phyloP scores from a whole-genome alignment of 2,329 filamentous ascomycete species.

The Beauveria medogensis region DNA sequence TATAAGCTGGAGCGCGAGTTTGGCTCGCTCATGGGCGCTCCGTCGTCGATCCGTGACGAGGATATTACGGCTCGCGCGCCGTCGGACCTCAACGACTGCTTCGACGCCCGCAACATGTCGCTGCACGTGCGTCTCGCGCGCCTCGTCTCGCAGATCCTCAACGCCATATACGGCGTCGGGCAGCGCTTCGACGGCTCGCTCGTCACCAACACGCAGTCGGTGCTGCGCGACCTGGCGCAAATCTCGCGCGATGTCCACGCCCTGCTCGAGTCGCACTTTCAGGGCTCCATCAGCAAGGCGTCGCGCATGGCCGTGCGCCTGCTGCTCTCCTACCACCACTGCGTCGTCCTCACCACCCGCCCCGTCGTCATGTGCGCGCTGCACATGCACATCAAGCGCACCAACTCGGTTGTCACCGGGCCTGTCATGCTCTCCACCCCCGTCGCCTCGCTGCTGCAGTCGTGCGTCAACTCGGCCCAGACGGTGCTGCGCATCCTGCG shows the following conservation, averaged over 20 bases:
- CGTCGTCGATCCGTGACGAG: slow-evolving; percentile 21
- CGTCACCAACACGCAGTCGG: slow-evolving; percentile 21
- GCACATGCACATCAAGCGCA: slow-evolving; percentile 23
- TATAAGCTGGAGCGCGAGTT: slow-evolving; percentile 24
- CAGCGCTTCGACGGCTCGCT: slow-evolving; percentile 22
- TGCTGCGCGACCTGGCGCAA: slow-evolving; percentile 19
- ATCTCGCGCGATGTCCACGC: slow-evolving; percentile 20
- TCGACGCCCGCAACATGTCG: slow-evolving; percentile 18
- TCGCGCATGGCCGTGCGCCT: slow-evolving; percentile 20
- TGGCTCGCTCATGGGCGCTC: slow-evolving; percentile 20
- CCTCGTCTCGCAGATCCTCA: slow-evolving; percentile 15
- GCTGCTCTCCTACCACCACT: slow-evolving; percentile 21
- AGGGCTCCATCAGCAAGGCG: slow-evolving; percentile 22
- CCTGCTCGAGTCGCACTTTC: slow-evolving; percentile 21
- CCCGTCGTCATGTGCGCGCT: slow-evolving; percentile 26
- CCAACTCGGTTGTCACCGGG: slow-evolving; percentile 13
- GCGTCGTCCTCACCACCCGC: slow-evolving; percentile 22
- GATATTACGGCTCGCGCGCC: slow-evolving; percentile 23
- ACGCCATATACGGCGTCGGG: slow-evolving; percentile 18
- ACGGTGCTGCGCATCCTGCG: slow-evolving; percentile 19
- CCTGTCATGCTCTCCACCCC: slow-evolving; percentile 18
- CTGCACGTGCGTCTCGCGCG: slow-evolving; percentile 21
- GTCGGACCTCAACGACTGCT: slow-evolving; percentile 20
- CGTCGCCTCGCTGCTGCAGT: slow-evolving; percentile 21
- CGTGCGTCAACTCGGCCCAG: slow-evolving; percentile 22